Evolutionary conservation across 192 early-diverging fungal genomes (phyloP).

Genomic region (Thoreauomyces humboldtii): DNA sequence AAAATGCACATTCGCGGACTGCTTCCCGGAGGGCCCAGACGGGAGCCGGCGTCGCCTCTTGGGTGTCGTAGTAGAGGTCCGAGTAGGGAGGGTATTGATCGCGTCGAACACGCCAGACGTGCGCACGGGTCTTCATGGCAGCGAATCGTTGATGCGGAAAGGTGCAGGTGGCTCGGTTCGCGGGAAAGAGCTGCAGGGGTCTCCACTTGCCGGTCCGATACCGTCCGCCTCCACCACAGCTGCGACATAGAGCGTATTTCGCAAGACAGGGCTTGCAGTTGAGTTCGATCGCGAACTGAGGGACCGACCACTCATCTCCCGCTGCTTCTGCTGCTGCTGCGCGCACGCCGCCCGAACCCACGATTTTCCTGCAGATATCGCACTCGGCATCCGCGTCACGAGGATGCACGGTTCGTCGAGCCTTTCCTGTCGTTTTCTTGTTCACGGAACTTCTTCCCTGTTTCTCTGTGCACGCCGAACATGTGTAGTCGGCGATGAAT

Average conservation of each 20-base stretch:
- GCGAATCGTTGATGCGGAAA: background rate
- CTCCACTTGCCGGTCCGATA: conserved; percentile 4
- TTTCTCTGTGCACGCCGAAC: background rate
- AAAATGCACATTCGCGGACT: background rate
- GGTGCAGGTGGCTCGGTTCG: background rate
- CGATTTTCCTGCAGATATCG: background rate
- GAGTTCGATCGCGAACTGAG: background rate
- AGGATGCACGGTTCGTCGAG: too few species aligned
- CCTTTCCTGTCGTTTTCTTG: background rate
- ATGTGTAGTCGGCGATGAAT: background rate
- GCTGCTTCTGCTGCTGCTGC: background rate
- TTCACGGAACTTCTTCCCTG: background rate
- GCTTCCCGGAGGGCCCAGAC: background rate
- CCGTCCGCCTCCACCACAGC: background rate
- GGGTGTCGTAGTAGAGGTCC: background rate
- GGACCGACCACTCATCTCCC: background rate
- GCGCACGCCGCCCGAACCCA: background rate
- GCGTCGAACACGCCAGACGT: conserved; percentile 1
- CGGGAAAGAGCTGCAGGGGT: background rate
- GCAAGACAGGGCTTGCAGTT: background rate
- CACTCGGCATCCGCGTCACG: too few species aligned
- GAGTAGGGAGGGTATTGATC: background rate
- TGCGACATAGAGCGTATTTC: background rate
- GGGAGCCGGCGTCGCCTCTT: background rate
- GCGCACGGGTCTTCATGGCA: background rate